Conservation (phyloP, 768 basidiomycete genomes). For the Royoungia palumana region DNA sequence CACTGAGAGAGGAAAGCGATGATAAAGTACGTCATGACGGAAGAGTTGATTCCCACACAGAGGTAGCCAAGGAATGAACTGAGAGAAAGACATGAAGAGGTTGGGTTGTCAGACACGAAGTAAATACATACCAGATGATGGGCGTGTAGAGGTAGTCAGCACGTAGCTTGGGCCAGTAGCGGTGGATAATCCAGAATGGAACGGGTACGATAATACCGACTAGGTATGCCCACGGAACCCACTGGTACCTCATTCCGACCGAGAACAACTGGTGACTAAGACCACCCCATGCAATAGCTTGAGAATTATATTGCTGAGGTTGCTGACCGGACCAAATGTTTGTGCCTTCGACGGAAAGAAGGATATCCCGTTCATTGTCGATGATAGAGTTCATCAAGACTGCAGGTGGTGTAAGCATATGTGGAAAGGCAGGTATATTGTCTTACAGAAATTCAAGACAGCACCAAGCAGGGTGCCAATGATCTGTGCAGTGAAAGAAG, state of each 20-base stretch:
- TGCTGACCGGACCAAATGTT: conserved; percentile 33
- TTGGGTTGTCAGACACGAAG: neutral
- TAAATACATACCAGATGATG: conserved; percentile 22
- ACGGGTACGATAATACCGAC: conserved; percentile 35
- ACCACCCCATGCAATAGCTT: conserved; percentile 40
- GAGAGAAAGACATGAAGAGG: neutral
- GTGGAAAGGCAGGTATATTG: neutral
- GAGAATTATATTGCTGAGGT: conserved; percentile 29
- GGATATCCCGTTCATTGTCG: conserved; percentile 44
- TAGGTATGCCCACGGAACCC: conserved; percentile 38
- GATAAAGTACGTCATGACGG: conserved; percentile 9
- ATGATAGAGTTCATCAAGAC: conserved; percentile 62
- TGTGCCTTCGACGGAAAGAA: conserved; percentile 55
- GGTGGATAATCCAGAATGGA: conserved; percentile 41
- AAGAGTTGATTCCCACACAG: conserved; percentile 29
- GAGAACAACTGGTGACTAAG: conserved; percentile 35
- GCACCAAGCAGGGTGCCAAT: conserved; percentile 54
- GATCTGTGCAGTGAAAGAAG: conserved; percentile 58
- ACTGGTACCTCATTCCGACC: conserved; percentile 30
- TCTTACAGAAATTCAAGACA: conserved; percentile 43
- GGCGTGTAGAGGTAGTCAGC: conserved; percentile 30
- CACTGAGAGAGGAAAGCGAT: conserved; percentile 36
- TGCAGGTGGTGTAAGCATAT: conserved; percentile 26
- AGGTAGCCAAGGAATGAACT: conserved; percentile 17
- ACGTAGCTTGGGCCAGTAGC: conserved; percentile 32